Evolutionary conservation across 1,139 yeast species (phyloP), one percentile per base, ranked within the genome.

Genomic region (Casaregolazyma lundiana): DNA sequence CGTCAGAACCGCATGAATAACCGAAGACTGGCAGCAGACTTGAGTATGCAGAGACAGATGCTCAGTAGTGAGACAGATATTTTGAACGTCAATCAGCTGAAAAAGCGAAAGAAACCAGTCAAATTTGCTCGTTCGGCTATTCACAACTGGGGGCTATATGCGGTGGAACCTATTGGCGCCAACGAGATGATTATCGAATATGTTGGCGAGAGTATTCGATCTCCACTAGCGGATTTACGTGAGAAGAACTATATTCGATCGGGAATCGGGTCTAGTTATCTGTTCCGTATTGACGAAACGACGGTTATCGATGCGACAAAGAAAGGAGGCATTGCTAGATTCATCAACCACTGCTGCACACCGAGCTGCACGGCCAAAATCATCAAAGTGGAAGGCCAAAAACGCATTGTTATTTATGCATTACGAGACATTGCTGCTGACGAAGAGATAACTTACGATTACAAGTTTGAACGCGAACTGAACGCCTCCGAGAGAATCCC

Each of bases 341-440:
- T 94, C 61, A 92, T 92, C 64, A 92, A 94, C 61, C 99, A 94
- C 66, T 88, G 97, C 63, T 92, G 98, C 68, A 86, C 84, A 50
- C 99, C 99, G 2, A 89, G 96, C 57, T 92, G 98, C 67, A 89
- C 96, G 0, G 97, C 98, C 2, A 92, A 90, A 63, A 89, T 92
- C 62, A 90, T 92, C 61, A 89, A 89, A 63, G 97, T 89, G 32
- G 97, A 88, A 52, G 97, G 97, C 6, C 84, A 79, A 58, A 89
- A 88, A 68, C 77, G 97, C 65, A 92, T 92, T 70, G 98, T 90
- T 47, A 89, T 92, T 39, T 92, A 90, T 65, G 97, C 98, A 0
- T 70, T 89, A 52, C 72, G 95, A 43, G 97, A 90, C 62, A 84
- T 92, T 49, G 89, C 76, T 3, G 86, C 94, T 7, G 85, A 67